Evolutionary conservation across 148 eudicot genomes (phyloP), one percentile per base, ranked within the genome.

Genomic region (Drosera capensis): DNA sequence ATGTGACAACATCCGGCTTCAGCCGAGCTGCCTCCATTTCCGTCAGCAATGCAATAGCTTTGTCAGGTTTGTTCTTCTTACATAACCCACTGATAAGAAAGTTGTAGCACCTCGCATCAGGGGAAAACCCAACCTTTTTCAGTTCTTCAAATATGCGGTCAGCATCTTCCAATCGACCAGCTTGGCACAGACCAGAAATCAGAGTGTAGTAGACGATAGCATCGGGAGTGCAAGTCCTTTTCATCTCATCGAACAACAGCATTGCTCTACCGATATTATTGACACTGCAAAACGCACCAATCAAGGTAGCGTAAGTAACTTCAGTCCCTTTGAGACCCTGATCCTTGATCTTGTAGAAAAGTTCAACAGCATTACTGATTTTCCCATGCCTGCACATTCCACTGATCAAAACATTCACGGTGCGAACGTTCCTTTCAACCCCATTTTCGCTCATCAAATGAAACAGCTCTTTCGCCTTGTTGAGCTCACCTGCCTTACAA

Each of bases 361-460:
- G 58, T 37, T 62, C 58, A 56, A 80, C 68, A 2, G 88, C 99
- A 25, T 52, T 72, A 39, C 68, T 63, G 18, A 69, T 59, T 42
- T 60, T 79, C 31, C 82, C 93, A 44, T 71, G 52, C 73, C 52
- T 78, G 49, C 93, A 80, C 75, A 80, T 69, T 28, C 85, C 95
- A 63, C 64, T 63, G 36, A 80, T 65, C 67, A 90, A 29, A 57
- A 56, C 55, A 56, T 84, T 84, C 9, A 78, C 30, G 7, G 99
- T 80, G 31, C 78, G 51, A 20, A 71, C 54, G 68, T 71, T 73
- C 46, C 71, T 68, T 26, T 37, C 36, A 25, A 80, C 60, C 7
- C 74, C 79, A 30, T 70, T 74, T 37, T 49, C 54, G 13, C 52
- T 65, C 95, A 84, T 80, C 54, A 29, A 55, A 58, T 78, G 57